Evolutionary conservation across 2,329 filamentous ascomycete genomes (phyloP), one percentile per base, ranked within the genome.

Genomic region (Paecilomyces sp.): DNA sequence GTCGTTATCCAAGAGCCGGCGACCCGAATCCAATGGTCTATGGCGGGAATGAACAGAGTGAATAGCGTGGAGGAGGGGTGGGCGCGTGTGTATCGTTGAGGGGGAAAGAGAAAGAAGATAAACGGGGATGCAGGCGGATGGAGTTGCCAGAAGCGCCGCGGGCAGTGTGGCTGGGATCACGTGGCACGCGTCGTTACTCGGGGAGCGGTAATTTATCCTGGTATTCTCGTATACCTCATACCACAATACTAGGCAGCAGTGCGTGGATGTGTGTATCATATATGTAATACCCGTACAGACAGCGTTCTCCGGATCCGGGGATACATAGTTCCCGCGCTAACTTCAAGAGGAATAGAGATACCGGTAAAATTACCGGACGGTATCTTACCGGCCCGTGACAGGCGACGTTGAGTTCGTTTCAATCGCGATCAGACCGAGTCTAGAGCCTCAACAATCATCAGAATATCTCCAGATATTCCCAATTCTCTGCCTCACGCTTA

Each of bases 131-230:
- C 41, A 50, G 54, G 58, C 56, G 57, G 54, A 33, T 22, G 54
- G 25, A 33, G 54, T 22, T 31, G 28, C 60, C 61, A 57, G 54
- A 50, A 22, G 36, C 54, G 60, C 58, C 56, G 59, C 28, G 57
- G 59, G 62, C 60, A 63, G 60, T 56, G 62, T 63, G 70, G 70
- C 66, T 72, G 68, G 66, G 65, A 53, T 71, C 70, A 73, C 71
- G 69, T 70, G 69, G 12, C 22, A 15, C 25, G 51, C 31, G 31
- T 33, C 31, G 51, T 47, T n/a, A n/a, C 36, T 47, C 6, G 36
- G n/a, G 6, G 15, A 18, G 41, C 41, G 15, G 31, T 53, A 13
- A 15, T 15, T 58, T 24, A 57, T 60, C 54, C 50, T 22, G 54
- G 33, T 50, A 31, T 5, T 33, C 15, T 1, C 2, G 22, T 22